These are phyloP conservation scores for Scedosporium minutisporum DNA, from an alignment of 2,329 filamentous ascomycete species.

Conservation along the genomic window DNA sequence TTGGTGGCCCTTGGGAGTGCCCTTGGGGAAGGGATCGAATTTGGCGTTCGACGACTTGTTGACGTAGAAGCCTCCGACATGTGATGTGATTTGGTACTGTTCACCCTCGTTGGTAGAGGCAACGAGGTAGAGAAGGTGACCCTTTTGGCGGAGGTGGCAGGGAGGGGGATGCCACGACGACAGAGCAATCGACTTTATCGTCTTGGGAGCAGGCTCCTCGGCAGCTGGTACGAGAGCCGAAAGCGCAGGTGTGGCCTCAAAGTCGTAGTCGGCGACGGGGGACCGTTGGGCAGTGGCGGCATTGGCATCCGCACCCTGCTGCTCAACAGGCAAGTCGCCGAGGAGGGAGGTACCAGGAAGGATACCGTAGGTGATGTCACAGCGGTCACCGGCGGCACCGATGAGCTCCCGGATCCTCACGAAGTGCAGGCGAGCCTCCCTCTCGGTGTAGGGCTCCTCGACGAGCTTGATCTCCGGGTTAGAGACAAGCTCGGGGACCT, in stretches of 20 bases:
- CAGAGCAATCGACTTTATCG: conserved; percentile 77
- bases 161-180: conserved; percentile 97
- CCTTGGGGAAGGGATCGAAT: conserved; percentile 81
- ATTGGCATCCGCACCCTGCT: conserved; percentile 24
- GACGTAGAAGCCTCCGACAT: conserved; percentile 91
- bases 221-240: conserved; percentile 61
- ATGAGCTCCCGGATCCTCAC: conserved; percentile 87
- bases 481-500: conserved; percentile 68
- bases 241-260: conserved; percentile 58
- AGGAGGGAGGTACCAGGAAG: conserved; percentile 78
- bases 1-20: conserved; percentile 65
- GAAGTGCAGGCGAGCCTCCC: conserved; percentile 91
- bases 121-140: conserved; percentile 84
- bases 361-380: conserved; percentile 79
- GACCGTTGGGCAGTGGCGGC: conserved; percentile 26
- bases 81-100: conserved; percentile 84
- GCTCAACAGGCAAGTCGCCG: conserved; percentile 56
- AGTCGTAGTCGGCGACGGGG: conserved; percentile 62
- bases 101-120: conserved; percentile 90
- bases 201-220: conserved; percentile 68
- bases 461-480: conserved; percentile 74
- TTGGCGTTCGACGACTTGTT: conserved; percentile 94
- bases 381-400: conserved; percentile 79
- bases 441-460: conserved; percentile 96
- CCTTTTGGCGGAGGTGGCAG: conserved; percentile 79